Evolutionary conservation across 2,329 filamentous ascomycete species (phyloP), one percentile per base, ranked within the genome.

Genomic region (Stemphylium beticola): DNA sequence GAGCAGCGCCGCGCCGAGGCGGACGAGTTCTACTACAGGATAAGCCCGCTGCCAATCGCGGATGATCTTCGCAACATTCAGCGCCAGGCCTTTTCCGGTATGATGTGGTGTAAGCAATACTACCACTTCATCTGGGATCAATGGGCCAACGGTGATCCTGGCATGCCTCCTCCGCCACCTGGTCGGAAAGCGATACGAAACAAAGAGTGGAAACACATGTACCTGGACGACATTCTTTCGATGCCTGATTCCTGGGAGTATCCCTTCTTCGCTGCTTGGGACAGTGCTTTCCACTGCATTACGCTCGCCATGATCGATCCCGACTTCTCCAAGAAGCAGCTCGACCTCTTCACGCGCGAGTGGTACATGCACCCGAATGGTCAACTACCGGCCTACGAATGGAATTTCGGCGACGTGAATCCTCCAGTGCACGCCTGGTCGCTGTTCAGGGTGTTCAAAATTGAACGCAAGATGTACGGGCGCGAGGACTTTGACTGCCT

Each of bases 191-290:
- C 85, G 2, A 84, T 98, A 52, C 87, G 93, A 57, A 98, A 98
- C 72, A 80, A 85, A 33, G 87, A 96, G 59, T 98, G 95, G 95
- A 96, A 90, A 71, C 93, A 98, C 75, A 87, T 98, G 83, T 85
- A 97, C 75, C 86, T 96, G 65, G 95, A 98, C 64, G 93, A 98
- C 72, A 92, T 98, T 58, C 76, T 98, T 31, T 97, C 93, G 0
- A 97, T 98, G 93, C 95, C 93, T 0, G 93, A 98, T 75, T 96
- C 93, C 0, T 98, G 93, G 93, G 93, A 98, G 71, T 98, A 98
- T 67, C 93, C 93, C 0, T 98, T 97, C 81, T 97, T 97, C 74
- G 93, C 93, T 17, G 93, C 93, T 4, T 98, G 93, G 93, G 93
- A 98, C 74, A 93, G 90, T 49, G 93, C 93, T 4, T 98, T 98